These are phyloP conservation scores for Candida golubevii DNA, from an alignment of 805 yeast species.

Conservation along the genomic window DNA sequence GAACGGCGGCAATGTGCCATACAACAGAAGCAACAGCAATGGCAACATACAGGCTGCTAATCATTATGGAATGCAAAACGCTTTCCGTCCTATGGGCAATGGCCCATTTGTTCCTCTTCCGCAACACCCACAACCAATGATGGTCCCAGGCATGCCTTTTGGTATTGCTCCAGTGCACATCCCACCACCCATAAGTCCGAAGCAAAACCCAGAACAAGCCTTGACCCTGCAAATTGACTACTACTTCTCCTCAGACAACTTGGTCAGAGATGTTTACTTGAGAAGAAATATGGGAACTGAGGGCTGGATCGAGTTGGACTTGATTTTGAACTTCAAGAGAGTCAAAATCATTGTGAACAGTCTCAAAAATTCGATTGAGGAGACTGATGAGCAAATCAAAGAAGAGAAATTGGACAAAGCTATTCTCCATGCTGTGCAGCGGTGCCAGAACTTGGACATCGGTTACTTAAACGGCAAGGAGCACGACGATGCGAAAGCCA, in stretches of 20 bases:
- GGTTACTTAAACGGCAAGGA: constrained; percentile 33
- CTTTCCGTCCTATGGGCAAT: constrained; percentile 19
- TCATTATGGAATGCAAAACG: constrained; percentile 12
- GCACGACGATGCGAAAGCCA: constrained; percentile 29
- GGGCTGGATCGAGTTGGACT: constrained; percentile 65
- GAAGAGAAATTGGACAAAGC: constrained; percentile 23
- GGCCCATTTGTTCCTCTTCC: constrained; percentile 19
- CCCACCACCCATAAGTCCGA: constrained; percentile 46
- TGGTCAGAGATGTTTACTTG: constrained; percentile 77
- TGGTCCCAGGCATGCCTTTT: constrained; percentile 15
- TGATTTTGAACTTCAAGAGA: constrained; percentile 70
- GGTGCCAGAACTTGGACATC: constrained; percentile 50
- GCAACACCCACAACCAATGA: constrained; percentile 24
- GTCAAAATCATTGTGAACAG: constrained; percentile 52
- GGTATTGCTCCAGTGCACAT: constrained; percentile 25
- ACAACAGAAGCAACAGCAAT: constrained; percentile 17
- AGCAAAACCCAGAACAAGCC: constrained; percentile 43
- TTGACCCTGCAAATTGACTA: constrained; percentile 71
- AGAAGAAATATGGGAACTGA: constrained; percentile 68
- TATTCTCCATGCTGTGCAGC: constrained; percentile 50
- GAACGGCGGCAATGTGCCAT: constrained; percentile 11
- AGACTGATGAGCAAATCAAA: constrained; percentile 16
- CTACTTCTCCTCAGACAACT: constrained; percentile 84
- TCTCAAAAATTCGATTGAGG: constrained; percentile 31
- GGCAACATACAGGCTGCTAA: constrained; percentile 17